Base-by-base conservation (phyloP, 228 moss, liverwort and hornwort species). In the Sphagnum fallax region DNA sequence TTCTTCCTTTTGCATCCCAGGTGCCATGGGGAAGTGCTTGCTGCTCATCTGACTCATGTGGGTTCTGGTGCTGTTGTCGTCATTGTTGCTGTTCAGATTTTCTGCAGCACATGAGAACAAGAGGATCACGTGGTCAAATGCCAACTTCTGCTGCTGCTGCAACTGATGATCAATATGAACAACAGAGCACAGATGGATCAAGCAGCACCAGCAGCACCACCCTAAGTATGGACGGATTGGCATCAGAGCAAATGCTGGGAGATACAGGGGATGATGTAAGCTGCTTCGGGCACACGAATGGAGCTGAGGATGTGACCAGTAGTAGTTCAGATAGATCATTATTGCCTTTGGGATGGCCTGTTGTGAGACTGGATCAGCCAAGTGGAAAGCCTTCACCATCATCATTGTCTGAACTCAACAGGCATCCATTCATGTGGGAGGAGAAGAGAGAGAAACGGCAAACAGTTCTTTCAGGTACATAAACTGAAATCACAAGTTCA, bases 391-490 rank as follows among this genome's bases (percentile, higher is more conserved):
- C 51, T 58, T 91, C 91, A 16, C 81, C 77, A 52, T 86, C 89
- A 5, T 81, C 79, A 70, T 61, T 81, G 65, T 85, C 88, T 5
- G 91, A 83, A 61, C 74, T 91, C 76, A 69, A 84, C 49, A 83
- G 79, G 32, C 83, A 76, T 48, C 84, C 90, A 13, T 96, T 92
- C 67, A 96, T 96, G 96, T 96, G 96, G 96, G 96, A 96, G 73
- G 96, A 96, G 74, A 96, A 96, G 71, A 77, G 93, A 50, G 96
- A 96, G 81, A 96, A 96, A 59, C 79, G 93, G 64, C 92, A 96
- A 77, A 96, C 96, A 5, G 96, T 91, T 59, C 89, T 92, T 70
- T 92, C 96, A 86, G 96, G 96, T 96, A 49, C 4, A 8, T 49
- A 4, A 8, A 5, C 10, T 49, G 55, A 55, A 55, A 55, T 55